Conservation (phyloP, 2,329 filamentous ascomycete species). For the Amauroascus niger region DNA sequence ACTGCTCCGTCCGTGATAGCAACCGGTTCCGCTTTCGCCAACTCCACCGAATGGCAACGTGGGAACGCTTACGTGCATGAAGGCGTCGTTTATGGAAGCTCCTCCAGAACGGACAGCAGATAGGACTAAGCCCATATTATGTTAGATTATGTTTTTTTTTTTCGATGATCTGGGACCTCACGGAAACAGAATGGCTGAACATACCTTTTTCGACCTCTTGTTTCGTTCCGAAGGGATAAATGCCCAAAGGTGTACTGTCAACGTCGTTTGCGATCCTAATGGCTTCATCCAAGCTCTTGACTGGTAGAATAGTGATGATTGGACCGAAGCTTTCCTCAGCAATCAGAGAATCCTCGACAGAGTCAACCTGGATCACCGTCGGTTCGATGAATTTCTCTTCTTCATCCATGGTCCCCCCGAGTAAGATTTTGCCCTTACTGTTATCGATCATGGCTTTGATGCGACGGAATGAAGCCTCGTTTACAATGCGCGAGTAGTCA, state of each 20-base stretch:
- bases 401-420: slow-evolving; percentile 77
- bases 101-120: slow-evolving; percentile 57
- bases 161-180: too few species aligned
- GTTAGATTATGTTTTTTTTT: background rate
- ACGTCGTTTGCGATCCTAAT: slow-evolving; percentile 72
- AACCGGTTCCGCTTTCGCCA: slow-evolving; percentile 64
- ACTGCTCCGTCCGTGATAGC: slow-evolving; percentile 64
- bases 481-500: slow-evolving; percentile 74
- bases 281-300: slow-evolving; percentile 72
- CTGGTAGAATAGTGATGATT: slow-evolving; percentile 72
- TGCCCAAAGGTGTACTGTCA: slow-evolving; percentile 69
- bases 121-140: slow-evolving; percentile 44
- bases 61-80: slow-evolving; percentile 60
- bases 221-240: slow-evolving; percentile 79
- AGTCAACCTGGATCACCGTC: slow-evolving; percentile 77
- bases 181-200: slow-evolving; percentile 20
- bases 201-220: slow-evolving; percentile 64
- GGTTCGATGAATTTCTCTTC: slow-evolving; percentile 76
- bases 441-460: slow-evolving; percentile 87
- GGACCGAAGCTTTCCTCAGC: slow-evolving; percentile 84
- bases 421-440: slow-evolving; percentile 69
- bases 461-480: slow-evolving; percentile 65
- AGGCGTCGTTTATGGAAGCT: slow-evolving; percentile 49
- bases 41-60: slow-evolving; percentile 75
- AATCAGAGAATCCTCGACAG: slow-evolving; percentile 65